Conservation (phyloP, 2,329 filamentous ascomycete species). For the Fusarium vanettenii region DNA sequence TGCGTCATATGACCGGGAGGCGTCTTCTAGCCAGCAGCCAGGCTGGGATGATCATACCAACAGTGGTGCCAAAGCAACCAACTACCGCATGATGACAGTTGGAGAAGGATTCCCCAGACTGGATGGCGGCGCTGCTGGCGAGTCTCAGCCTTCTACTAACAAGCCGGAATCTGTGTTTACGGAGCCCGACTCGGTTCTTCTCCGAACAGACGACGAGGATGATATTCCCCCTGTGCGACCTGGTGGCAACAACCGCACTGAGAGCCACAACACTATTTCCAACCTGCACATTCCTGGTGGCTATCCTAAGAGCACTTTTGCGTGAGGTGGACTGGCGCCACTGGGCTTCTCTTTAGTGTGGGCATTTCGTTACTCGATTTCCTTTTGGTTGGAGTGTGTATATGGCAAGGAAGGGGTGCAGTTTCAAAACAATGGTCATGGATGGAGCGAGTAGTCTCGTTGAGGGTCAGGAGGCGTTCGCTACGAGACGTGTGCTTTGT, state of each 20-base stretch:
- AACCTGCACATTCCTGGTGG: slow-evolving; percentile 77
- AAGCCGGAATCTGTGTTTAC: slow-evolving; percentile 32
- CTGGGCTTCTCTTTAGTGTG: slow-evolving; percentile 21
- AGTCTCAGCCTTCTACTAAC: slow-evolving; percentile 6
- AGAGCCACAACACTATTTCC: slow-evolving; percentile 67
- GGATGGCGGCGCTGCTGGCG: slow-evolving; percentile 13
- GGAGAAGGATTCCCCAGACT: slow-evolving; percentile 42
- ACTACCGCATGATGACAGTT: slow-evolving; percentile 32
- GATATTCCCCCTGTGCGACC: slow-evolving; percentile 40
- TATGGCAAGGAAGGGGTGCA: slow-evolving; percentile 7
- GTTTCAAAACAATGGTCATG: slow-evolving; percentile 13
- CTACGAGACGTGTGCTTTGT: slow-evolving; percentile 20
- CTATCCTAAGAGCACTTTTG: slow-evolving; percentile 64
- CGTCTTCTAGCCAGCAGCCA: slow-evolving; percentile 18
- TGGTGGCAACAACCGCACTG: slow-evolving; percentile 46
- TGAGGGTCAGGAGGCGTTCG: slow-evolving; percentile 34
- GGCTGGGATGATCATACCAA: slow-evolving; percentile 21
- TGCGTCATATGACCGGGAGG: slow-evolving; percentile 1
- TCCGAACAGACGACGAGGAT: slow-evolving; percentile 40
- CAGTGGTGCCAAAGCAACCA: slow-evolving; percentile 15
- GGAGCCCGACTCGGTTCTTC: slow-evolving; percentile 35
- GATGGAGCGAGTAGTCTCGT: slow-evolving; percentile 7
- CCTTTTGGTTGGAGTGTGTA: slow-evolving; percentile 15
- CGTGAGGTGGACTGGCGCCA: slow-evolving; percentile 55
- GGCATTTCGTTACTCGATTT: slow-evolving; percentile 9